phyloP scores from a whole-genome alignment of 176 grass and related monocot species.

The Olyra latifolia region DNA sequence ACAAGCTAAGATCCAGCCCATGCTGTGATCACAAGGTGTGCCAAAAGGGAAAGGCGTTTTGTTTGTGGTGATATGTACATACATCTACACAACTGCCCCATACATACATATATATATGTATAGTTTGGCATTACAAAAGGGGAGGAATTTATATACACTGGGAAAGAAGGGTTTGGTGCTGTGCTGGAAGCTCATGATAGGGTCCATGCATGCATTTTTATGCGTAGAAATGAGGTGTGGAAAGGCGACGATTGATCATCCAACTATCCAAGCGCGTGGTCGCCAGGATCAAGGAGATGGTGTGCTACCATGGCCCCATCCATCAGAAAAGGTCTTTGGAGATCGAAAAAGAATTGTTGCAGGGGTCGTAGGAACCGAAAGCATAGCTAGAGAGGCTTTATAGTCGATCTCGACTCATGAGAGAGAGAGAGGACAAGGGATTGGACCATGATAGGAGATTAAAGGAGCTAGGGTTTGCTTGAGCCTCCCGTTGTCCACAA shows the following conservation, averaged over 20 bases:
- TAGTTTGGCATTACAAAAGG: neutral
- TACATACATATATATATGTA: too few species aligned
- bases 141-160: neutral
- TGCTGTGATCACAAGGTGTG: constrained; percentile 2
- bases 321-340: neutral
- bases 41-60: constrained; percentile 1
- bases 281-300: constrained; percentile 3
- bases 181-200: neutral
- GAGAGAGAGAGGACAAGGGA: neutral
- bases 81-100: too few species aligned
- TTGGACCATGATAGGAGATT: neutral
- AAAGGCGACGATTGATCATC: neutral
- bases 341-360: neutral
- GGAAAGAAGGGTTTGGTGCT: neutral
- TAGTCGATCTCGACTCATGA: neutral
- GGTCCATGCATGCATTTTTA: constrained; percentile 3
- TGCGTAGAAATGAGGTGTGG: neutral
- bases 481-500: too few species aligned
- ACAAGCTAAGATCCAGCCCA: constrained; percentile 6
- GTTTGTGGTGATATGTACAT: too few species aligned
- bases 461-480: too few species aligned
- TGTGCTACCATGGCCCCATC: neutral
- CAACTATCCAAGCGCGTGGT: constrained; percentile 22
- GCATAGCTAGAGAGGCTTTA: too few species aligned
- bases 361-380: neutral